phyloP scores from a whole-genome alignment of 148 eudicot species.

The Nepenthes gracilis region DNA sequence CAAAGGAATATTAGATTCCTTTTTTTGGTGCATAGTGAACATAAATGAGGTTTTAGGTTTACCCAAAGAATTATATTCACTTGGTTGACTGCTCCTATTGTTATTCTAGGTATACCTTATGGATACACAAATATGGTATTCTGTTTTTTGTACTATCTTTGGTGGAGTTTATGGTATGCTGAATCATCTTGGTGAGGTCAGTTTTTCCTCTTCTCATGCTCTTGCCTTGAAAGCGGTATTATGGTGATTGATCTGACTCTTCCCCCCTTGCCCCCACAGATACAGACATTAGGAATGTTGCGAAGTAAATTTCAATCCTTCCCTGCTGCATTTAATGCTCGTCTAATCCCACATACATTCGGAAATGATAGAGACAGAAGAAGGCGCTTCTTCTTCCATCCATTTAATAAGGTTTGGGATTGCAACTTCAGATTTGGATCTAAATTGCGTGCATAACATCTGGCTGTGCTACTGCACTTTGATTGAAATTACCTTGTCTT shows the following conservation, averaged over 20 bases:
- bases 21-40: too few relatives aligned
- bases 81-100: neutral
- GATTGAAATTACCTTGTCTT: slow-evolving; percentile 10
- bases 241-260: slow-evolving; percentile 8
- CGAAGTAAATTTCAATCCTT: slow-evolving; percentile 79
- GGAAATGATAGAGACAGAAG: slow-evolving; percentile 23
- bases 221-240: neutral
- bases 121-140: slow-evolving; percentile 99
- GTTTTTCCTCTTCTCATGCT: neutral
- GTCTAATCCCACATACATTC: slow-evolving; percentile 46
- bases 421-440: slow-evolving; percentile 3
- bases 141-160: slow-evolving; percentile 79
- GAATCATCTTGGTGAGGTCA: slow-evolving; percentile 96
- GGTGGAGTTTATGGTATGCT: slow-evolving; percentile 87
- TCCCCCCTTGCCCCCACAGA: slow-evolving; percentile 26
- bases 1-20: too few relatives aligned
- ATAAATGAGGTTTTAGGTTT: too few relatives aligned
- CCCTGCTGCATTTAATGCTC: slow-evolving; percentile 60
- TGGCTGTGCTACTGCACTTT: slow-evolving; percentile 6
- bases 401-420: slow-evolving; percentile 41
- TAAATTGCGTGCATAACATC: slow-evolving; percentile 1
- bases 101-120: slow-evolving; percentile 76
- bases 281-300: slow-evolving; percentile 86
- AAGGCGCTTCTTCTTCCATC: slow-evolving; percentile 27
- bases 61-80: too few relatives aligned